Percentiles rank a stretch among this genome's conserved stretches.
Conservation (phyloP, 2,329 filamentous ascomycete species). For the Scleromitrula shiraiana region DNA sequence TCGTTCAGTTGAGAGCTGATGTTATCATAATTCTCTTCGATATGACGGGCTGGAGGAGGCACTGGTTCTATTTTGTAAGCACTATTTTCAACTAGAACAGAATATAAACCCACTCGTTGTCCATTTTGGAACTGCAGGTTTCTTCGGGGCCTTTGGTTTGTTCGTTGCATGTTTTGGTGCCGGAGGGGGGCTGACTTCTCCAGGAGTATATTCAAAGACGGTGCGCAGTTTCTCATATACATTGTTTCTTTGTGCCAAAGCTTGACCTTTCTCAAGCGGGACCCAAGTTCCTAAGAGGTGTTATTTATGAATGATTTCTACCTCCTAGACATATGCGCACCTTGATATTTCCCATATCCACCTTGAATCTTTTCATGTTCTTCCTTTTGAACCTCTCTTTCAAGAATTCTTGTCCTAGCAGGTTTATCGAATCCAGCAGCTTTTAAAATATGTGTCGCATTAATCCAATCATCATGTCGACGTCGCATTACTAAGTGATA, state of each 20-base stretch:
- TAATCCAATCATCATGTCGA: conserved; percentile 92
- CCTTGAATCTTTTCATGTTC: conserved; percentile 97
- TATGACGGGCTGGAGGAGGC: conserved; percentile 30
- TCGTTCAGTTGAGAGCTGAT: conserved; percentile 57
- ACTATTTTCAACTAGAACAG: conserved; percentile 7
- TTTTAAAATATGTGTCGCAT: conserved; percentile 98
- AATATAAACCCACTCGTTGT: conserved; percentile 34
- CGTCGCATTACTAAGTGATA: conserved; percentile 66
- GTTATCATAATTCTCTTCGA: conserved; percentile 59
- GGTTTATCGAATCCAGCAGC: conserved; percentile 97
- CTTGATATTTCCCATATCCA: conserved; percentile 97
- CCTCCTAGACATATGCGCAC: conserved; percentile 34
- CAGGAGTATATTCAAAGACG: conserved; percentile 85
- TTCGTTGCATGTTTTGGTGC: conserved; percentile 88
- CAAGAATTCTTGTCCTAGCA: conserved; percentile 85
- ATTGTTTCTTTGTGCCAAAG: conserved; percentile 79
- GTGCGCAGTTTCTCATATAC: conserved; percentile 73
- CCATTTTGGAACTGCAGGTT: conserved; percentile 56
- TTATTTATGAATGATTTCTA: conserved; percentile 19
- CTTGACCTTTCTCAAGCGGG: conserved; percentile 71
- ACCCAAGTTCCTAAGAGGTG: conserved; percentile 76
- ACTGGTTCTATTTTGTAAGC: conserved; percentile 30
- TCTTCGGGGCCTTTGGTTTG: conserved; percentile 71
- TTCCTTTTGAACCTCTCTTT: conserved; percentile 94
- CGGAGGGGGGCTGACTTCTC: conserved; percentile 81